These are phyloP conservation scores for Piper longum DNA, from an alignment of 164 flowering plant genomes.

Conservation along the genomic window DNA sequence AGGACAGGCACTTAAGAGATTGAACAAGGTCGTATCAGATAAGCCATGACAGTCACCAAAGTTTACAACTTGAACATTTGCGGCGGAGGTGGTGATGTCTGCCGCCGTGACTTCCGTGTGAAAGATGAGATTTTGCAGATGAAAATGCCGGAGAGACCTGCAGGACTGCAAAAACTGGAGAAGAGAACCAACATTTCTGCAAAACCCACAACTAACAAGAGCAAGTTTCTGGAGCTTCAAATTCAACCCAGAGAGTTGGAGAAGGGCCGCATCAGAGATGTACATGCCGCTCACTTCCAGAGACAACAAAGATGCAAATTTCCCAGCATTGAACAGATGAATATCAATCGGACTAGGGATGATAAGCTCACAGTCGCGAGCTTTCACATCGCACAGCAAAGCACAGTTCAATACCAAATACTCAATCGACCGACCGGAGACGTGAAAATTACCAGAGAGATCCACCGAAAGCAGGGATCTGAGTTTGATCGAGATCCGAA, in stretches of 20 bases:
- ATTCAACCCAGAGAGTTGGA: conserved; percentile 18
- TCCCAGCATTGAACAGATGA: conserved; percentile 7
- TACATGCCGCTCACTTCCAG: conserved; percentile 25
- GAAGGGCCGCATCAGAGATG: conserved; percentile 30
- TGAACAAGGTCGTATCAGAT: conserved; percentile 22
- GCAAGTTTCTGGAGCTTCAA: conserved; percentile 28
- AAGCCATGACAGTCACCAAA: conserved; percentile 24
- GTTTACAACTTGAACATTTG: conserved; percentile 16
- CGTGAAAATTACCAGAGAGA: conserved; percentile 33
- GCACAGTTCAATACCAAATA: conserved; percentile 24
- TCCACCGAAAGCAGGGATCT: conserved; percentile 20
- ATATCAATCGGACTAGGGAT: conserved; percentile 22
- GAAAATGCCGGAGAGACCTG: conserved; percentile 12
- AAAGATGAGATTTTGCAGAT: conserved; percentile 21
- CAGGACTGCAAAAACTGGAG: conserved; percentile 13
- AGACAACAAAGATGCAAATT: conserved; percentile 22
- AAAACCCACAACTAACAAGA: conserved; percentile 14
- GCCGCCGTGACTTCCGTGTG: conserved; percentile 23
- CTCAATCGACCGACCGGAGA: conserved; percentile 31
- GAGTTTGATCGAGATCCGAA: conserved; percentile 20
- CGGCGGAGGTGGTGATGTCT: conserved; percentile 19
- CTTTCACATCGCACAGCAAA: conserved; percentile 22
- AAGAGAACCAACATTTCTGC: conserved; percentile 23
- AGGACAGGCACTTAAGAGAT: conserved; percentile 21
- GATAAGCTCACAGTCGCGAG: conserved; percentile 25